Evolutionary conservation across 768 basidiomycete genomes (phyloP), one percentile per base, ranked within the genome.

Genomic region (Phlebiopsis flavidoalba): DNA sequence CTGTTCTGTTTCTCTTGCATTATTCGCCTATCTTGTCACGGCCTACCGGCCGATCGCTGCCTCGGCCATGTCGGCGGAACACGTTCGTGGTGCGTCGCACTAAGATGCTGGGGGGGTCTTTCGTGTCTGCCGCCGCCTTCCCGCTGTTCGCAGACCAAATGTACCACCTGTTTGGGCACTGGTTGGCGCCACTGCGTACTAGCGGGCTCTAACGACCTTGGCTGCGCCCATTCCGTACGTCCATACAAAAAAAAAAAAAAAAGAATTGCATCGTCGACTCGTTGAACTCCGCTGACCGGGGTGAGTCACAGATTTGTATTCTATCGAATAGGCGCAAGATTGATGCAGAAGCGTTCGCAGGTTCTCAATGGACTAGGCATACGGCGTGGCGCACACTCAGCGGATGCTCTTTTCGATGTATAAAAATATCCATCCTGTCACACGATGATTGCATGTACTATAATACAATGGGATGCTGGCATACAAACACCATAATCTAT

Each of bases 11-110:
- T 87, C 73, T 84, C 86, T 0, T 81, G 83, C 8, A 84, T 83
- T 4, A n/a, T 89, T 89, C 72, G 87, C 79, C 70, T 83, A 79
- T 66, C 75, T 83, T 54, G 82, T 83, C 26, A 76, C 77, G 17
- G 77, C 80, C 12, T 81, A 80, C 64, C 75, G 80, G 11, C 79
- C 80, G 1, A 72, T 80, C 35, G 80, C 83, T 0, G 80, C 83
- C 1, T 85, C 83, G 49, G 88, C 89, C 0, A 79, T 87, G 67
- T 83, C 89, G 0, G 80, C 85, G 73, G n/a, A 94, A 94, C 69
- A 72, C 69, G 1, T 77, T 80, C 57, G 66, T 79, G 68, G n/a
- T n/a, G n/a, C n/a, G n/a, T n/a, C n/a, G n/a, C n/a, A n/a, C n/a
- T n/a, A n/a, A n/a, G n/a, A n/a, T n/a, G n/a, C n/a, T n/a, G n/a